Conservation (phyloP, 2,329 filamentous ascomycete genomes). For the Didymella exigua region DNA sequence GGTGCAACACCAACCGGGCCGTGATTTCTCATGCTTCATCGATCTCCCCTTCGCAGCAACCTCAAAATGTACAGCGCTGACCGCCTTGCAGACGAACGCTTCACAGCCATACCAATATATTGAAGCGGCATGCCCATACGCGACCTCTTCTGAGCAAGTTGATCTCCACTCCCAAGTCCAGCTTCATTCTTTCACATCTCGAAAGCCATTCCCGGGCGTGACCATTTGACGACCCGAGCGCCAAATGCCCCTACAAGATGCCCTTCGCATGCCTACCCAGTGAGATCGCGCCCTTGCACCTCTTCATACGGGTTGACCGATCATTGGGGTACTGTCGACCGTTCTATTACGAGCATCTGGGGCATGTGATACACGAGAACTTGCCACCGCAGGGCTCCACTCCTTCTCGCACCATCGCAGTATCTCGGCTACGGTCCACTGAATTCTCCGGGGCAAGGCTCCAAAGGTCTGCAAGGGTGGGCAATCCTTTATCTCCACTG, state of each 20-base stretch:
- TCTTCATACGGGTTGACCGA: not conserved
- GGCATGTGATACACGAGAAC: not conserved
- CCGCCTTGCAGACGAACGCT: not conserved
- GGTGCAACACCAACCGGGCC: not conserved
- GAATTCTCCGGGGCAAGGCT: not conserved
- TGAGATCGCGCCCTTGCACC: not conserved
- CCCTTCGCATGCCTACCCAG: not conserved
- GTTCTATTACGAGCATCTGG: not conserved
- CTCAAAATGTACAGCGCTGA: not conserved
- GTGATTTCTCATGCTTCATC: not conserved
- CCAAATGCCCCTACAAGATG: not conserved
- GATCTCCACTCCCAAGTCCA: not conserved
- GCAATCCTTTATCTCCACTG: conserved; percentile 7
- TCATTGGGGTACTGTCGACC: not conserved
- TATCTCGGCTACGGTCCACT: conserved; percentile 3
- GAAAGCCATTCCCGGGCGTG: not conserved
- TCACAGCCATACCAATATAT: not conserved
- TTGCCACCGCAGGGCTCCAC: conserved; percentile 11
- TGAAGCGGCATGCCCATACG: not conserved
- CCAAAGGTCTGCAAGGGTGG: conserved; percentile 3
- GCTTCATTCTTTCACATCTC: not conserved
- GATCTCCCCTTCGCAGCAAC: not conserved
- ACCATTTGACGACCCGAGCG: not conserved
- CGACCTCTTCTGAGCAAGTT: not conserved
- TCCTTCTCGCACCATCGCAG: not conserved